phyloP scores from a whole-genome alignment of 306 rosid genomes.

The Ammopiptanthus mongolicus region DNA sequence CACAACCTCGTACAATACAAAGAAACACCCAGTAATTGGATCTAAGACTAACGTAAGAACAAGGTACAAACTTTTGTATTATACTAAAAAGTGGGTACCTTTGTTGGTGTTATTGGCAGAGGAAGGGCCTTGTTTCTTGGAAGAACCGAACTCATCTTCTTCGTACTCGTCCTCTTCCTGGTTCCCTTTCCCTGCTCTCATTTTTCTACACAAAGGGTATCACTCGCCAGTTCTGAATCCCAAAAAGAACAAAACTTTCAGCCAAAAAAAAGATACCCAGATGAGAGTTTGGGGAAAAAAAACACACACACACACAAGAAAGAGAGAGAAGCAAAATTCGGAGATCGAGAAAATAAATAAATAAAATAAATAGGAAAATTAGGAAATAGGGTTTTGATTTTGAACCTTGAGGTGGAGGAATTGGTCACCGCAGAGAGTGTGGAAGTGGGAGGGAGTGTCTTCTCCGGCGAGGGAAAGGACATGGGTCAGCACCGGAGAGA shows the following conservation, averaged over 20 bases:
- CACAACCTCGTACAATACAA: constrained; percentile 14
- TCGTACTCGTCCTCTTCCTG: constrained; percentile 91
- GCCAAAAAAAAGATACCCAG: constrained; percentile 5
- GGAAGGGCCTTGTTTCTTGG: constrained; percentile 70
- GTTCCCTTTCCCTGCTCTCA: constrained; percentile 76
- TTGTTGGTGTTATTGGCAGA: constrained; percentile 52
- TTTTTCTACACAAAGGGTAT: constrained; percentile 28
- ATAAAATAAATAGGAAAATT: neutral
- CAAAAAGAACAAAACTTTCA: constrained; percentile 11
- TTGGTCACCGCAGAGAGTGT: constrained; percentile 10
- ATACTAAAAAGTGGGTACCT: constrained; percentile 42
- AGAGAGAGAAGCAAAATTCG: too few species aligned
- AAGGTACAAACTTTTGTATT: neutral
- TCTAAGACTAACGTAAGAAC: constrained; percentile 33
- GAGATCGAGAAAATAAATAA: neutral
- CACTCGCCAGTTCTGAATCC: constrained; percentile 6
- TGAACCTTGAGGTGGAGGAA: neutral
- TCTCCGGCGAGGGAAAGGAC: constrained; percentile 25
- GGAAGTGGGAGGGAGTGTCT: too few species aligned
- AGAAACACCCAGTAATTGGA: constrained; percentile 30
- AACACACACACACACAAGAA: neutral
- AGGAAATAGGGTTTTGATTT: neutral
- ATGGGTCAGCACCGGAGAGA: constrained; percentile 27
- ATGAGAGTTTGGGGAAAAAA: constrained; percentile 26
- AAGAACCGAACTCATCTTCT: constrained; percentile 64